These are phyloP conservation scores for Citrus sp. DNA, from an alignment of 345 rosid genomes.

Conservation along the genomic window DNA sequence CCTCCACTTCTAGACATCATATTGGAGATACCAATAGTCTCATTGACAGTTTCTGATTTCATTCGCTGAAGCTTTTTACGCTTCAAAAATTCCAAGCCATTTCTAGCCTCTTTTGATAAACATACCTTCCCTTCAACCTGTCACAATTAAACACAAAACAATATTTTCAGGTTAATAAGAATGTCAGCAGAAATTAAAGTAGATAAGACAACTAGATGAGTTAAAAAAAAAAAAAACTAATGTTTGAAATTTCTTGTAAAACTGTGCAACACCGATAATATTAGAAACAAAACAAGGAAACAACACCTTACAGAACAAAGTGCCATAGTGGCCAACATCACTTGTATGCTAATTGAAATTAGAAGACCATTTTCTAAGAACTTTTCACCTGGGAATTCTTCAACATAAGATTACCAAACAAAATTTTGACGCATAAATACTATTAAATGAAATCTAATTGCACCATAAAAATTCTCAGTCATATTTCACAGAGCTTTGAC, in stretches of 20 bases:
- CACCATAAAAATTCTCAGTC: too few relatives aligned
- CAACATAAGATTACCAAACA: too few relatives aligned
- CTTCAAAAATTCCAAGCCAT: slow-evolving; percentile 77
- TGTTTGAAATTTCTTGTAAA: slow-evolving; percentile 9
- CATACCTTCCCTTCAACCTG: slow-evolving; percentile 96
- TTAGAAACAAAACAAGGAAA: neutral
- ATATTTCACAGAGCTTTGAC: too few relatives aligned
- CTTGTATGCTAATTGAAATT: too few relatives aligned
- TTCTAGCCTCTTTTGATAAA: slow-evolving; percentile 62
- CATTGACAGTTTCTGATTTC: slow-evolving; percentile 51
- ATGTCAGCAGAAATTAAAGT: neutral
- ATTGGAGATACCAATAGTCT: slow-evolving; percentile 36
- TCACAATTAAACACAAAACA: slow-evolving; percentile 13
- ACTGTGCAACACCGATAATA: neutral
- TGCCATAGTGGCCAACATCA: too few relatives aligned
- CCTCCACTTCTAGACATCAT: slow-evolving; percentile 81
- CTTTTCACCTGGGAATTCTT: too few relatives aligned
- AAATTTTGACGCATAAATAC: too few relatives aligned
- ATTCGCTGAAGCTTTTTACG: slow-evolving; percentile 72
- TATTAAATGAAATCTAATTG: too few relatives aligned
- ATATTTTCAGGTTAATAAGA: neutral
- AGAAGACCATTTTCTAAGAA: too few relatives aligned
- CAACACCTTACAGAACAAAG: neutral
- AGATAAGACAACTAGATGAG: neutral
- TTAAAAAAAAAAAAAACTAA: neutral